Conservation (phyloP, 1,284 basidiomycete species). For the Trametes sp. region DNA sequence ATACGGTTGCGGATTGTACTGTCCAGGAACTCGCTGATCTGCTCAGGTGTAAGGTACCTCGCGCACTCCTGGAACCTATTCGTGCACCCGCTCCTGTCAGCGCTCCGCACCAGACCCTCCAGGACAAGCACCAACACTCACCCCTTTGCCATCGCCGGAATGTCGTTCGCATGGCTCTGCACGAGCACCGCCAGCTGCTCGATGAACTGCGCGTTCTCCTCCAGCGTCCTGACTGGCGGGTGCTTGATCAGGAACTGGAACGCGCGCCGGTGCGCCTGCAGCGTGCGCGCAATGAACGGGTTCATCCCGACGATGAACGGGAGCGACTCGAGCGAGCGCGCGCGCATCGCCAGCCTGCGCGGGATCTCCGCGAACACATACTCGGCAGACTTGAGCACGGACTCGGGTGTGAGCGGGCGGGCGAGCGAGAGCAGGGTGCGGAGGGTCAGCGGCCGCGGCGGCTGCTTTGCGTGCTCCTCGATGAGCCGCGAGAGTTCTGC, state of each 20-base stretch:
- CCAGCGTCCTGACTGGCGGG: constrained; percentile 68
- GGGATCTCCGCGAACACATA: constrained; percentile 80
- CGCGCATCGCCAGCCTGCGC: constrained; percentile 73
- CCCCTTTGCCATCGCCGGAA: constrained; percentile 91
- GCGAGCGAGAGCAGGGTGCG: constrained; percentile 77
- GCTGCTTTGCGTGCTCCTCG: constrained; percentile 59
- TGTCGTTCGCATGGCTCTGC: constrained; percentile 83
- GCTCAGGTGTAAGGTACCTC: constrained; percentile 81
- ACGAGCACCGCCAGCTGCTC: constrained; percentile 76
- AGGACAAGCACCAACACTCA: constrained; percentile 43
- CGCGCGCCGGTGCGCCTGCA: constrained; percentile 77
- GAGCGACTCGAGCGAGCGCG: constrained; percentile 72
- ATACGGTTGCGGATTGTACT: constrained; percentile 88
- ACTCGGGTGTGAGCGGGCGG: constrained; percentile 71
- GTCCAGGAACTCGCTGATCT: constrained; percentile 84
- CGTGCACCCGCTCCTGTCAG: not conserved
- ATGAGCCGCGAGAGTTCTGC: constrained; percentile 58
- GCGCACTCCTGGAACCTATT: constrained; percentile 86
- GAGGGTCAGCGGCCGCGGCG: constrained; percentile 71
- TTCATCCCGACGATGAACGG: constrained; percentile 92
- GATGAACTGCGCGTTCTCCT: constrained; percentile 77
- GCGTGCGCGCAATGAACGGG: constrained; percentile 81
- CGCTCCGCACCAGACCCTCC: not conserved
- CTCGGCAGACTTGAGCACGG: constrained; percentile 71
- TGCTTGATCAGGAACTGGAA: constrained; percentile 79